These are phyloP conservation scores for Nigrograna mackinnonii DNA, from an alignment of 2,329 filamentous ascomycete species.

Conservation along the genomic window DNA sequence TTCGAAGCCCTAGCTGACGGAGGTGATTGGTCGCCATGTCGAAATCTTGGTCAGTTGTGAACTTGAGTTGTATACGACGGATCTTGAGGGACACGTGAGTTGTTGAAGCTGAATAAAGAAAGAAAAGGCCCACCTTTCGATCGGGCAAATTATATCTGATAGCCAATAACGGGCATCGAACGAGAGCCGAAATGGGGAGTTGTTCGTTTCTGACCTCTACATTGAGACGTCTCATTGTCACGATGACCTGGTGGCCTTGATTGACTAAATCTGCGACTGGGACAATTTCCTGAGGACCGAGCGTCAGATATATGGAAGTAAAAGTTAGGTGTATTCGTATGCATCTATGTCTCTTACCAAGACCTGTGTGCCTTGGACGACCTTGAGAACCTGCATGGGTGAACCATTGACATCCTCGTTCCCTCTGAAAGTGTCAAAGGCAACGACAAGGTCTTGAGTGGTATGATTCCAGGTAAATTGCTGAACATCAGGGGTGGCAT, in stretches of 20 bases:
- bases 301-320: conserved; percentile 1
- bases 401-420: conserved; percentile 8
- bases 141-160: conserved; percentile 44
- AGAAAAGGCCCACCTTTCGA: no score
- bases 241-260: conserved; percentile 19
- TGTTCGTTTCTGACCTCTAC: conserved; percentile 40
- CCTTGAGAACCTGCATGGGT: conserved; percentile 38
- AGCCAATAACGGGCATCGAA: conserved; percentile 43
- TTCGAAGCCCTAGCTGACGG: conserved; percentile 34
- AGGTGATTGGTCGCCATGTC: conserved; percentile 36
- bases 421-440: conserved; percentile 34
- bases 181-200: conserved; percentile 49
- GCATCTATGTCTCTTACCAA: conserved; percentile 39
- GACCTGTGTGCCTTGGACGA: conserved; percentile 45
- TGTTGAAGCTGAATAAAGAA: no score
- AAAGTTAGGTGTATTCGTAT: conserved; percentile 11
- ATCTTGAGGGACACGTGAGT: no score
- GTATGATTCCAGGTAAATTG: conserved; percentile 41
- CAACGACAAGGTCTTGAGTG: conserved; percentile 31
- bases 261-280: conserved; percentile 26
- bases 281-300: conserved; percentile 17
- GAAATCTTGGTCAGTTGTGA: conserved; percentile 42
- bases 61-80: conserved; percentile 50
- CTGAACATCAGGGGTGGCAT: conserved; percentile 26
- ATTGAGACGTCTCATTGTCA: conserved; percentile 23